phyloP scores from a whole-genome alignment of 2,329 filamentous ascomycete genomes.

The Phyllosticta citribraziliensis region DNA sequence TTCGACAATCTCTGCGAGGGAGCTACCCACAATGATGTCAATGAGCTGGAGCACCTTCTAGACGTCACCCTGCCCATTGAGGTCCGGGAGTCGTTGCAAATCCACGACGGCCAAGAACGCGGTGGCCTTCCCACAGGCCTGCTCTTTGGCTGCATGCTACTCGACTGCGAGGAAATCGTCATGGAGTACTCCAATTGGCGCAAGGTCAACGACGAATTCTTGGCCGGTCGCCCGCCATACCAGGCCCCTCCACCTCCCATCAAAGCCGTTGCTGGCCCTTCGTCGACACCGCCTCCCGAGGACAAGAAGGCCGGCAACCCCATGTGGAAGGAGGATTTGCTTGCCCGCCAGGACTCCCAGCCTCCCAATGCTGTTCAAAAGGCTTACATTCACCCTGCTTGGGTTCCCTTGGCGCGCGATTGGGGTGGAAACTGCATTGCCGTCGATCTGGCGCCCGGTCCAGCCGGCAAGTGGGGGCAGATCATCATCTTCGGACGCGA shows the following conservation, averaged over 20 bases:
- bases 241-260: constrained; percentile 54
- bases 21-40: constrained; percentile 87
- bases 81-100: constrained; percentile 78
- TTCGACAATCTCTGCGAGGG: constrained; percentile 89
- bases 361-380: constrained; percentile 81
- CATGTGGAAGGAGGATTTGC: constrained; percentile 76
- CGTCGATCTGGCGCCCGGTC: constrained; percentile 83
- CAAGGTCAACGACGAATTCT: constrained; percentile 80
- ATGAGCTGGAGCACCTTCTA: constrained; percentile 90
- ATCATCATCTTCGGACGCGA: constrained; percentile 94
- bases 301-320: constrained; percentile 45
- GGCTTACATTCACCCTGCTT: constrained; percentile 83
- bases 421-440: constrained; percentile 99
- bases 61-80: constrained; percentile 91
- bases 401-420: constrained; percentile 93
- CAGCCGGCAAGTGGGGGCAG: constrained; percentile 87
- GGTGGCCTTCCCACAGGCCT: constrained; percentile 85
- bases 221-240: constrained; percentile 49
- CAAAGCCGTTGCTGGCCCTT: constrained; percentile 58
- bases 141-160: constrained; percentile 86
- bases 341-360: constrained; percentile 76
- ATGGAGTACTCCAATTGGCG: constrained; percentile 98
- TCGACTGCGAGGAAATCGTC: constrained; percentile 96
- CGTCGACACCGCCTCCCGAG: constrained; percentile 51
- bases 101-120: constrained; percentile 96